These are phyloP conservation scores for Neurospora intermedia DNA, from an alignment of 495 filamentous ascomycete genomes.

Conservation along the genomic window DNA sequence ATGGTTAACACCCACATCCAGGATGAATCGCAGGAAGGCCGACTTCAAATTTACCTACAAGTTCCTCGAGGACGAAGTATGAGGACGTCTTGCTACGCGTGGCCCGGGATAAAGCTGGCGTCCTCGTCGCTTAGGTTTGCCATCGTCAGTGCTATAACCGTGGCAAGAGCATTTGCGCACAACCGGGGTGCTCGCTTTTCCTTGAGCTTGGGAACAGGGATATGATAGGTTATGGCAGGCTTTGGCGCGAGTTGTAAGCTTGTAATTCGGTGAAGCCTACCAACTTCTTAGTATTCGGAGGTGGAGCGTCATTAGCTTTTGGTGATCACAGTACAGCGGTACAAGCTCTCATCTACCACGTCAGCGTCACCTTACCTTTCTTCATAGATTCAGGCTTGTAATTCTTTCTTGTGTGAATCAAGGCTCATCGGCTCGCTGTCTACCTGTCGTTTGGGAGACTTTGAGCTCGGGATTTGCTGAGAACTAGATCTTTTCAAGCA, in stretches of 20 bases:
- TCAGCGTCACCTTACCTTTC: background rate
- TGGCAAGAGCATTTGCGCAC: background rate
- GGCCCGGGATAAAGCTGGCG: background rate
- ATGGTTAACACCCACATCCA: constrained; percentile 24
- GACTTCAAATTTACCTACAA: constrained; percentile 99
- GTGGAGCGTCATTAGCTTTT: background rate
- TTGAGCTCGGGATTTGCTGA: background rate
- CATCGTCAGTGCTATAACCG: background rate
- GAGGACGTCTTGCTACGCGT: background rate
- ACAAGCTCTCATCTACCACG: background rate
- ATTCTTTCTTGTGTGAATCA: background rate
- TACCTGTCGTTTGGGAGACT: background rate
- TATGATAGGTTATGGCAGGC: background rate
- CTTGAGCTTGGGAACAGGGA: background rate
- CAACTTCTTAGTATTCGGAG: background rate
- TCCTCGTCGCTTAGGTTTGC: background rate
- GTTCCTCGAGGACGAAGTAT: constrained; percentile 36
- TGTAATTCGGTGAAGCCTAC: background rate
- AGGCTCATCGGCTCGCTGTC: background rate
- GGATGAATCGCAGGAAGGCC: constrained; percentile 98
- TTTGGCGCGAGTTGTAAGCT: background rate
- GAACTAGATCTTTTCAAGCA: background rate
- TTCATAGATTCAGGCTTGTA: background rate
- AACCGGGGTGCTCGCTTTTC: background rate
- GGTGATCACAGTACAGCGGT: background rate